Percentiles rank a stretch among this genome's conserved stretches.
These are phyloP conservation scores for Colletotrichum sp. DNA, from an alignment of 2,329 filamentous ascomycete species.

Conservation along the genomic window DNA sequence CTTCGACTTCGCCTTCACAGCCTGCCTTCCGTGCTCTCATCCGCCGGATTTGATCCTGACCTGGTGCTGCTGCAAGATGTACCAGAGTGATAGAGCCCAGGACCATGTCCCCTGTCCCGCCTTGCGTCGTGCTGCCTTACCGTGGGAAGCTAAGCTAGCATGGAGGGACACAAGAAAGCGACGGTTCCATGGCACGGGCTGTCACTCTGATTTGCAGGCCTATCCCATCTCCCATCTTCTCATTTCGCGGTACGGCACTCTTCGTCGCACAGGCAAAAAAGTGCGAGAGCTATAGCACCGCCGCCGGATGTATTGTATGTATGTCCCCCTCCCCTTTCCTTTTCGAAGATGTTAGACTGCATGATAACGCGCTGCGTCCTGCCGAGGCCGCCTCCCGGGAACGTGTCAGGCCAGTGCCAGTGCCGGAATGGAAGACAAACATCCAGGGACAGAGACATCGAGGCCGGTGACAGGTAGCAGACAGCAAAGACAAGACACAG, in stretches of 20 bases:
- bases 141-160: background rate
- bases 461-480: background rate
- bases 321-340: background rate
- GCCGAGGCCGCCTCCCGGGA: background rate
- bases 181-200: background rate
- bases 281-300: background rate
- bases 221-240: background rate
- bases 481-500: background rate
- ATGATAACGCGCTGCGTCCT: background rate
- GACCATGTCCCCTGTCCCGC: background rate
- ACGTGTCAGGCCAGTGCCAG: background rate
- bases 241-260: background rate
- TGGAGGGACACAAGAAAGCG: background rate
- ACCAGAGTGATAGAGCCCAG: background rate
- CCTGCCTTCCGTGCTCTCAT: background rate
- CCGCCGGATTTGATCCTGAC: background rate
- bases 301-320: background rate
- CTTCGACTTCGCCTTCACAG: background rate
- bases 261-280: background rate
- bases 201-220: background rate
- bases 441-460: background rate
- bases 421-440: background rate
- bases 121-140: background rate
- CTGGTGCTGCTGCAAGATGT: background rate
- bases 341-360: constrained; percentile 1